Base-by-base conservation (phyloP, 345 rosid genomes). In the Salix caprea region DNA sequence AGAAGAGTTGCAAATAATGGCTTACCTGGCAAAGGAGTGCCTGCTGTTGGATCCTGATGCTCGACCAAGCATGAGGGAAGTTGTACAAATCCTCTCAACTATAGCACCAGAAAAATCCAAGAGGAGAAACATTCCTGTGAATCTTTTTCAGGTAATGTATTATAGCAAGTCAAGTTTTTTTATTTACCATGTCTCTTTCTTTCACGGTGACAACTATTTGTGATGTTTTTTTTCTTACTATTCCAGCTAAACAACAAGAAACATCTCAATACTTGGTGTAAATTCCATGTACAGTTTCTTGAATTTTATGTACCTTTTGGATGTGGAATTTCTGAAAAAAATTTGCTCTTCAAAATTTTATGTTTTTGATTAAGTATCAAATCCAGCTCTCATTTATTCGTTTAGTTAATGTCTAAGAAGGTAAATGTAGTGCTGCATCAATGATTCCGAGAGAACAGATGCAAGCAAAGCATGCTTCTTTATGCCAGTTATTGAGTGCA, bases 61-160 rank as follows among this genome's bases (percentile, higher is more conserved):
- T 75, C 88, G 98, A 37, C 99, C 99, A 71, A 91, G 94, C 77
- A 96, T 96, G 99, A 86, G 91, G 70, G 99, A 96, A 82, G 94
- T 93, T 82, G 99, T 92, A 78, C 98, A 96, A 80, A 96, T 93
- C 84, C 97, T 96, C 77, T 92, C 97, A 34, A 91, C 96, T 24
- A 90, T 96, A 23, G 83, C 87, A 78, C 94, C 94, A 2, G 92
- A 92, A 21, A 89, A 88, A 77, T 87, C 91, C 14, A 87, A 90
- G 62, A 88, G 91, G 84, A 89, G 91, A 83, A 88, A 74, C 65
- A 79, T 91, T 61, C 94, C 94, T n/a, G 84, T 79, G 21, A 89
- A 81, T 80, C 88, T 93, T 74, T 89, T 80, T 79, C 92, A 83
- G 94, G 98, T 91, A 80, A 74, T 16, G 44, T 19, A 1, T 60